Evolutionary conservation across 1,139 yeast species (phyloP).

Genomic region (Geotrichum cucujoidarum): DNA sequence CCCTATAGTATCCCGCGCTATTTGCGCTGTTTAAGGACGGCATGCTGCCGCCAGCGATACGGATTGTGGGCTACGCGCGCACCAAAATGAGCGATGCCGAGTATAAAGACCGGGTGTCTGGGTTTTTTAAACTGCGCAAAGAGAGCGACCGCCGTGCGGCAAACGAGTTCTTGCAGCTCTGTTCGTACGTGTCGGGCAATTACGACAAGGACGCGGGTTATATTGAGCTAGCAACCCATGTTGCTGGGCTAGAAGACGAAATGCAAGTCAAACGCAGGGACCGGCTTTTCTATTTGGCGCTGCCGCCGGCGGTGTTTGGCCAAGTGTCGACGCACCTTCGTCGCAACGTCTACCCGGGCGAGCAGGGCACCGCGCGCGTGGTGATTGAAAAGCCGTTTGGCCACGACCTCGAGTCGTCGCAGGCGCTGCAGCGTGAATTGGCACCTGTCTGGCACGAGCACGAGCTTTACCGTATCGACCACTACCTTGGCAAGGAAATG

Average conservation of each 20-base stretch:
- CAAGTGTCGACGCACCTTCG: constrained; percentile 72
- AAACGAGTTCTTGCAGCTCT: constrained; percentile 58
- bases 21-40: constrained; percentile 46
- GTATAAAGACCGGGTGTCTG: constrained; percentile 59
- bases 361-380: constrained; percentile 66
- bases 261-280: constrained; percentile 40
- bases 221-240: constrained; percentile 47
- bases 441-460: constrained; percentile 87
- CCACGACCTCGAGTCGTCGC: constrained; percentile 73
- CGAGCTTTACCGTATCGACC: constrained; percentile 93
- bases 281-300: constrained; percentile 83
- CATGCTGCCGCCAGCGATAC: constrained; percentile 60
- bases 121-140: constrained; percentile 57
- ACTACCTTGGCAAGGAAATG: constrained; percentile 95
- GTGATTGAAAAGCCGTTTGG: constrained; percentile 98
- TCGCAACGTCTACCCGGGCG: constrained; percentile 56
- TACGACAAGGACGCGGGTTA: constrained; percentile 80
- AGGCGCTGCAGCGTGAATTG: constrained; percentile 67
- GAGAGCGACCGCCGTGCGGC: constrained; percentile 43
- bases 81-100: constrained; percentile 65
- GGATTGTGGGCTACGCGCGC: constrained; percentile 89
- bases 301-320: constrained; percentile 90
- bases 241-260: constrained; percentile 55
- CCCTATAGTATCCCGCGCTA: constrained; percentile 5
- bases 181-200: constrained; percentile 68